A percentile compares a stretch with the other conserved stretches of the same genome.
phyloP scores from a whole-genome alignment of 1,284 basidiomycete genomes.

The Cryptococcus sp. region DNA sequence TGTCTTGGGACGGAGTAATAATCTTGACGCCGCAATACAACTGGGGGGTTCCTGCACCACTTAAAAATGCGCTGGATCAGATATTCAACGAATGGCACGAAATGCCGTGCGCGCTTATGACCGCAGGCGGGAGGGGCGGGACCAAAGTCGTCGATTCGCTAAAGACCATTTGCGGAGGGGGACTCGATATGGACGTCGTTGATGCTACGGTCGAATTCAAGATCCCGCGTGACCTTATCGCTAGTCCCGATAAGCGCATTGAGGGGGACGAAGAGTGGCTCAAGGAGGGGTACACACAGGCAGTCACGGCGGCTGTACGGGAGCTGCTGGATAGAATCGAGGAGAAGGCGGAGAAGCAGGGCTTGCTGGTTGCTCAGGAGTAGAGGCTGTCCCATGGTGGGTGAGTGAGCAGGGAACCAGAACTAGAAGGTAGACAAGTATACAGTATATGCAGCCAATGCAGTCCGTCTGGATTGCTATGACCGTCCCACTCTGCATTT shows the following conservation, averaged over 20 bases:
- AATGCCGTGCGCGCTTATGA: conserved; percentile 24
- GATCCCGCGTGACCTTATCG: conserved; percentile 25
- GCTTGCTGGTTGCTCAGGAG: background rate
- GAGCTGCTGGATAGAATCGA: conserved; percentile 8
- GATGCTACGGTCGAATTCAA: conserved; percentile 20
- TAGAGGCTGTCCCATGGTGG: too few species aligned
- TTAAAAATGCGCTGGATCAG: conserved; percentile 40
- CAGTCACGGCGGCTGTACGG: conserved; percentile 4
- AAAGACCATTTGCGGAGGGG: conserved; percentile 15
- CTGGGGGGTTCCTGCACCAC: conserved; percentile 23
- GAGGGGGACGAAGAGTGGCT: conserved; percentile 19
- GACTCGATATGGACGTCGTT: conserved; percentile 22
- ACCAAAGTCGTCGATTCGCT: conserved; percentile 14
- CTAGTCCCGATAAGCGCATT: conserved; percentile 12
- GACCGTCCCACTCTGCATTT: too few species aligned
- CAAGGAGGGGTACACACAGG: conserved; percentile 13
- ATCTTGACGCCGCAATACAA: conserved; percentile 40
- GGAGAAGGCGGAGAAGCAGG: conserved; percentile 5
- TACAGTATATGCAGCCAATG: too few species aligned
- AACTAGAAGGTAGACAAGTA: too few species aligned
- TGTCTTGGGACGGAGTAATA: conserved; percentile 21
- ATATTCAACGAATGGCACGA: conserved; percentile 35
- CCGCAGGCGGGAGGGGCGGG: conserved; percentile 31
- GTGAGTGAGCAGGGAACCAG: too few species aligned
- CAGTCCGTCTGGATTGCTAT: too few species aligned